Base-by-base conservation (phyloP, 176 grass and related monocot species). In the Carex scoparia region DNA sequence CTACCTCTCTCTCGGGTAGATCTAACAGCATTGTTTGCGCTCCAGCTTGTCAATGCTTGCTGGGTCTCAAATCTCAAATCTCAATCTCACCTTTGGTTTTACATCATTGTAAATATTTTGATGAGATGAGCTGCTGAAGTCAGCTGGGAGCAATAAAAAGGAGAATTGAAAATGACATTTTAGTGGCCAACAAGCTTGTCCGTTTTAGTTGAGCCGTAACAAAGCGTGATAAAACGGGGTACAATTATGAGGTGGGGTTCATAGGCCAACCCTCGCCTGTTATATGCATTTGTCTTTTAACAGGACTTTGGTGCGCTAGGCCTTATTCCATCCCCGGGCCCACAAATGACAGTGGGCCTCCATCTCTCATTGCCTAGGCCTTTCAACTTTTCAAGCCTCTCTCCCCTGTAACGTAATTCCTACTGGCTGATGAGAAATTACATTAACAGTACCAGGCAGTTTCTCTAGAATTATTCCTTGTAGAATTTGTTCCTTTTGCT, bases 361-460 rank as follows among this genome's bases (percentile, higher is more conserved):
- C 54, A 77, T 46, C 82, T 42, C 40, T 88, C 67, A 14, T 53
- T 54, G 48, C 77, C 81, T 58, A 72, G 68, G 63, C 66, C 66
- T 40, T 69, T 69, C 65, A 37, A 68, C 77, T 82, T 91, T 88
- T 88, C 54, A 65, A 86, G 38, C 57, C 72, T 42, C 61, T 48
- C 37, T 33, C 15, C 30, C 10, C 30, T 63, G 14, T 67, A 83
- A 85, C 78, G 79, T 89, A 86, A 90, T 90, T 90, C 80, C 65
- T 70, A 69, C 69, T 59, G 77, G 65, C 77, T 7, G 6, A 46
- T 42, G 15, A 77, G 81, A 69, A 74, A 80, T 79, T 49, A 80
- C 32, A 61, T 38, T 7, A 71, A 61, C 65, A 60, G 62, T 54
- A 14, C 18, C 66, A 75, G 23, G 5, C 66, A 75, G 79, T 37